Evolutionary conservation across 768 basidiomycete genomes (phyloP), one percentile per base, ranked within the genome.

Genomic region (Suillus cothurnatus): DNA sequence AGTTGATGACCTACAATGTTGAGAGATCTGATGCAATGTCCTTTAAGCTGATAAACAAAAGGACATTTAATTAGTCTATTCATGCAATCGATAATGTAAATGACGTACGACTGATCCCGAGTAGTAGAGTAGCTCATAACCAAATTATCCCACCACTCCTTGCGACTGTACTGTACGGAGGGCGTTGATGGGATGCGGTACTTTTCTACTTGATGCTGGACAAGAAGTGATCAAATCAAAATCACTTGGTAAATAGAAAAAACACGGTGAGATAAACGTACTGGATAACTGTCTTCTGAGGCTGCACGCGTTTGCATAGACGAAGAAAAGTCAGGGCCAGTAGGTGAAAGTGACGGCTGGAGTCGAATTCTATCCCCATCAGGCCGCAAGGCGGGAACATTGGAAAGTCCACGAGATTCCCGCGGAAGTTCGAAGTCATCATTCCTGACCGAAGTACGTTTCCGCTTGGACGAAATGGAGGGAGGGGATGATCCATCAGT

Each of bases 381-480:
- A 1, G 76, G 72, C 34, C 71, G 66, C 64, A 73, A 61, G 52
- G 67, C 26, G 50, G 71, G 74, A 14, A 69, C 73, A 66, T 70
- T 65, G 6, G 56, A 6, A 59, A 60, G 66, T 53, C 74, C 74
- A 47, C 74, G 74, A 68, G 76, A 70, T 62, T 74, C 58, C 38
- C 58, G 71, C 49, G 64, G 31, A 2, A 15, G 49, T 45, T 81
- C 76, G 49, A 70, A 64, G 62, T 81, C 81, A 53, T 77, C 66
- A 61, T 72, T 57, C 61, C 71, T 74, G 62, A 76, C 69, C 1
- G 66, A 62, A 28, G 79, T 80, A 65, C 83, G 81, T 73, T 83
- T 86, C 72, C 85, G 82, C 76, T 88, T 88, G 59, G 82, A 74
- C 64, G 84, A 79, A 64, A 86, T 82, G 19, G 82, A 73, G 61